Base-by-base conservation (phyloP, 768 basidiomycete genomes). In the Boletus vermiculosoides region DNA sequence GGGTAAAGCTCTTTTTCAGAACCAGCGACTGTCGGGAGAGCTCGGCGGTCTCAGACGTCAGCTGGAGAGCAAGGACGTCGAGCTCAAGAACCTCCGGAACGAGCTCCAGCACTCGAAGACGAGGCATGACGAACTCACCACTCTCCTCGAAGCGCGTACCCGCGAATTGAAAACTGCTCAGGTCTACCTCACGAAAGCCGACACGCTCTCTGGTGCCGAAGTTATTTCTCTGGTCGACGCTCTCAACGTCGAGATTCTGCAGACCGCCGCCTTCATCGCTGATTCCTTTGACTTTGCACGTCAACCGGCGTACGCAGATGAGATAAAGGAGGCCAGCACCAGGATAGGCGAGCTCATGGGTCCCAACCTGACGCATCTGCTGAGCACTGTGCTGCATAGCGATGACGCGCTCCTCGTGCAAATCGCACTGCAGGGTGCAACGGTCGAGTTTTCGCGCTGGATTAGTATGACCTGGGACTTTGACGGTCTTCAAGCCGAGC, bases 211-310 rank as follows among this genome's bases (percentile, higher is more conserved):
- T 0, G 78, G 75, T 1, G 73, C 76, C 0, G 81, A 83, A 11
- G 73, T 80, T 49, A 72, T 73, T 11, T n/a, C 63, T 0, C 54
- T 71, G 5, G 66, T 78, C 31, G 75, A 80, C 28, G 66, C 69
- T 0, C 63, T 83, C 55, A 83, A 83, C 58, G 66, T 70, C 23
- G 82, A 83, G 60, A 78, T 82, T 23, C 69, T 78, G 39, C 82
- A 83, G 56, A 69, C 71, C 13, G 65, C 76, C 4, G 77, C 79
- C 25, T 71, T 76, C 61, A 76, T 83, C 49, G 73, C 78, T 0
- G 80, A 81, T 31, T 65, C 69, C 28, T 74, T 64, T 39, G 69
- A 71, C 58, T 73, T 73, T 62, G 56, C 56, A 13, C 71, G 71
- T 33, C 56, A 58, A 16, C 62, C 48, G 0, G 58, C 42, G 1